phyloP scores from a whole-genome alignment of 306 rosid species.

The Gillenia trifoliata region DNA sequence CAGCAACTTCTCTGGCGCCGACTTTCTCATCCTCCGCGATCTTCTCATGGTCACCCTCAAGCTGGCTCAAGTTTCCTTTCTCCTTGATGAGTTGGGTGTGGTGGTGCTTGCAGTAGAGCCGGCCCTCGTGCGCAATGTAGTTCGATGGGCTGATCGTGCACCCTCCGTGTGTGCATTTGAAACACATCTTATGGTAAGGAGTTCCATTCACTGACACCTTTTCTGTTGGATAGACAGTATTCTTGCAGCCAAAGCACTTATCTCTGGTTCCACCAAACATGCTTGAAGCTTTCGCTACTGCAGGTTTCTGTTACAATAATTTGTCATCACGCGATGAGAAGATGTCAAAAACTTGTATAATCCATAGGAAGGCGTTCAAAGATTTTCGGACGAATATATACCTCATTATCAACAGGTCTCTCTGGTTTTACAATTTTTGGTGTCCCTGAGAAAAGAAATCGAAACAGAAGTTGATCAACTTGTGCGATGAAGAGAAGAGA shows the following conservation, averaged over 20 bases:
- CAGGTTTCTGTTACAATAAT: conserved; percentile 57
- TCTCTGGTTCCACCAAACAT: conserved; percentile 97
- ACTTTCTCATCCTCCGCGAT: conserved; percentile 26
- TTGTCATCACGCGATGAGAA: conserved; percentile 17
- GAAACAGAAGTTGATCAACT: conserved; percentile 6
- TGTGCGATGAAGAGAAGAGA: conserved; percentile 10
- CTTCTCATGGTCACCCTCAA: conserved; percentile 75
- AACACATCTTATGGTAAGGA: conserved; percentile 92
- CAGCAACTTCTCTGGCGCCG: conserved; percentile 46
- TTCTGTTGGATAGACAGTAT: conserved; percentile 91
- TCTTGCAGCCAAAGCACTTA: conserved; percentile 90
- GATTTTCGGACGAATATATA: conserved; percentile 23
- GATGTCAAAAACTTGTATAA: not conserved
- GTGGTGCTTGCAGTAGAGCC: conserved; percentile 96
- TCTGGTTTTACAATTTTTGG: conserved; percentile 91
- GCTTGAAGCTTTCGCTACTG: conserved; percentile 57
- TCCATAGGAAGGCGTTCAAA: conserved; percentile 6
- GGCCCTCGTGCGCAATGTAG: conserved; percentile 95
- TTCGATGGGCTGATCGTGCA: conserved; percentile 95
- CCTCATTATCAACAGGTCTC: conserved; percentile 60
- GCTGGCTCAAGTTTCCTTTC: conserved; percentile 97
- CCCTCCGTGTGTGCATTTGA: conserved; percentile 98
- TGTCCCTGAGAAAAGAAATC: conserved; percentile 49
- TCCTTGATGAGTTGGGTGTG: conserved; percentile 89
- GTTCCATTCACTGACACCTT: conserved; percentile 98